phyloP scores from a whole-genome alignment of 192 early-diverging fungal genomes.

The Polychytrium aggregatum region DNA sequence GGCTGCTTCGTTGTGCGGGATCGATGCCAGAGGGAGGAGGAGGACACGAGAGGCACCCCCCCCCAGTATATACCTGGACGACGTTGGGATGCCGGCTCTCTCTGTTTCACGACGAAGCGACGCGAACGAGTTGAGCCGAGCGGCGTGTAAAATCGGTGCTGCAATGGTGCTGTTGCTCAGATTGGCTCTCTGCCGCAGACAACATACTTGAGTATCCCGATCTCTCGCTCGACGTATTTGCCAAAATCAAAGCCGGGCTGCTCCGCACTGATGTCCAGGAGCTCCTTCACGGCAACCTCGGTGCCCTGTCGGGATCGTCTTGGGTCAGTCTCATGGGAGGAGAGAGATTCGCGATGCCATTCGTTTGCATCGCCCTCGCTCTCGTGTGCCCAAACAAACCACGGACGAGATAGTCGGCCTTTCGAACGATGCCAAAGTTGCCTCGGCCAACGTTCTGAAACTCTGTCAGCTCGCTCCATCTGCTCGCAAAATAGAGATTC shows the following conservation, averaged over 20 bases:
- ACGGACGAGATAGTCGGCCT: conserved; percentile 6
- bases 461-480: conserved; percentile 4
- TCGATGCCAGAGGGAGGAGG: too few species aligned
- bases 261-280: conserved; percentile 26
- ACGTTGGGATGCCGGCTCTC: conserved; percentile 32
- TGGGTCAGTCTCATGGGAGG: too few species aligned
- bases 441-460: conserved; percentile 1
- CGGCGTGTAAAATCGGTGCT: neutral
- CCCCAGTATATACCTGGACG: conserved; percentile 26
- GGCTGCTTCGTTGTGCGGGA: too few species aligned
- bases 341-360: too few species aligned
- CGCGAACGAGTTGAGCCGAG: neutral
- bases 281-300: conserved; percentile 34
- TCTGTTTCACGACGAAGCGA: conserved; percentile 1
- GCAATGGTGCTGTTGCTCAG: neutral
- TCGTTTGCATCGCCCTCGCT: too few species aligned
- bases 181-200: neutral
- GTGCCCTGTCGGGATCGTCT: too few species aligned
- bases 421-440: conserved; percentile 3
- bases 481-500: too few species aligned
- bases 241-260: conserved; percentile 20
- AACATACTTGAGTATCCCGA: conserved; percentile 23
- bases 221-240: conserved; percentile 30
- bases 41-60: too few species aligned
- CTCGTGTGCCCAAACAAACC: too few species aligned